These are phyloP conservation scores for Oenanthe sinensis DNA, from an alignment of 129 eudicot species.

Conservation along the genomic window DNA sequence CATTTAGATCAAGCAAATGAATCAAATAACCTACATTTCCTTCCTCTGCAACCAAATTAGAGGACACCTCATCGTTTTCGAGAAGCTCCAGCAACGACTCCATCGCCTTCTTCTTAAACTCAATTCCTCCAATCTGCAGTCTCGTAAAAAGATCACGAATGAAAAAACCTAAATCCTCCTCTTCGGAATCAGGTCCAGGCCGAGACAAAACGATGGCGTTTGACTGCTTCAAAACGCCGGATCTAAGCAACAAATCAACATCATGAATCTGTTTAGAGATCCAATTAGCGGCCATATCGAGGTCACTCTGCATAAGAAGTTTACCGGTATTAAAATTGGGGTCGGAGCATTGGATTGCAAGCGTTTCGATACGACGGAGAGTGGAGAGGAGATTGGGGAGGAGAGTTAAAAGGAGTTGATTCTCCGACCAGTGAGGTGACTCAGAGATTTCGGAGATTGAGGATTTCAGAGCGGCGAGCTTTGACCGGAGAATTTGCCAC, in stretches of 20 bases:
- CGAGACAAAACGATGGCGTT: conserved; percentile 70
- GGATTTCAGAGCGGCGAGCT: conserved; percentile 53
- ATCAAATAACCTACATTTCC: conserved; percentile 49
- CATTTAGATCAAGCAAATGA: conserved; percentile 45
- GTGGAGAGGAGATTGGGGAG: conserved; percentile 56
- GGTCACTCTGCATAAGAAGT: conserved; percentile 84
- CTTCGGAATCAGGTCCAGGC: conserved; percentile 45
- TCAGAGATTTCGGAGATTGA: conserved; percentile 50
- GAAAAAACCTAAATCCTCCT: conserved; percentile 52
- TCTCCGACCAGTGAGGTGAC: conserved; percentile 66
- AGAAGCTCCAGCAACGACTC: conserved; percentile 55
- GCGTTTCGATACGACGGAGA: conserved; percentile 46
- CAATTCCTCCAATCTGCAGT: conserved; percentile 75
- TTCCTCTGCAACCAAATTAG: conserved; percentile 45
- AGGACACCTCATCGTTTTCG: conserved; percentile 38
- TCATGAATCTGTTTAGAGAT: conserved; percentile 54
- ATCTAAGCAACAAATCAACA: conserved; percentile 61
- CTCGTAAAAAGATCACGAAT: conserved; percentile 61
- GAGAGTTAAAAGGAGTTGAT: conserved; percentile 43
- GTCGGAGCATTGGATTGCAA: conserved; percentile 39
- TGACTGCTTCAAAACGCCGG: conserved; percentile 70
- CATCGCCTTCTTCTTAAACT: conserved; percentile 61
- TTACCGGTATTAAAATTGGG: conserved; percentile 41
- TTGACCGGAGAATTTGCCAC: conserved; percentile 58
- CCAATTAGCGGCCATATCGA: conserved; percentile 81